Evolutionary conservation across 2,329 filamentous ascomycete genomes (phyloP).

Genomic region (Fusarium mexicanum): DNA sequence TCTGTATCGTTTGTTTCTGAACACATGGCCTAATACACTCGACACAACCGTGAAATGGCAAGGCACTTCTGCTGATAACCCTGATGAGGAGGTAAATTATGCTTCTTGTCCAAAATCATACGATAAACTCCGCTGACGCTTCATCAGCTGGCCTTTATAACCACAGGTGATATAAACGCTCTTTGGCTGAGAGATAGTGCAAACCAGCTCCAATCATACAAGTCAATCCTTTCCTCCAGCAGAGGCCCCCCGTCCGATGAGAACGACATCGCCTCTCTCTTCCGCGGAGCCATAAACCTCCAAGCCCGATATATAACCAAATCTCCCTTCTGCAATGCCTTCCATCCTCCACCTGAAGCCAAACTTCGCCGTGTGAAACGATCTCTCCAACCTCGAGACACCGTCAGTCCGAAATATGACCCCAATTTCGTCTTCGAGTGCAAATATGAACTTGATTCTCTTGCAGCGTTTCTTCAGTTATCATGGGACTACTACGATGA

Average conservation of each 20-base stretch:
- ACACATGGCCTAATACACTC: slow-evolving; percentile 78
- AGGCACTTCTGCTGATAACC: slow-evolving; percentile 65
- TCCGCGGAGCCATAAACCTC: slow-evolving; percentile 79
- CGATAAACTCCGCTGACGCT: neutral
- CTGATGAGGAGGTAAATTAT: slow-evolving; percentile 64
- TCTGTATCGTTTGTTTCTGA: slow-evolving; percentile 75
- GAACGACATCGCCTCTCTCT: slow-evolving; percentile 68
- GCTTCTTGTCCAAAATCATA: neutral
- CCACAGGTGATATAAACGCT: slow-evolving; percentile 89
- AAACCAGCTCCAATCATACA: slow-evolving; percentile 81
- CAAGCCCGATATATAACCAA: slow-evolving; percentile 76
- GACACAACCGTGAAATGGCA: slow-evolving; percentile 78
- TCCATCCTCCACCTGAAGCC: slow-evolving; percentile 85
- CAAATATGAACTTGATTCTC: slow-evolving; percentile 93
- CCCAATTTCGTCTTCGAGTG: slow-evolving; percentile 84
- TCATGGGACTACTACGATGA: slow-evolving; percentile 81
- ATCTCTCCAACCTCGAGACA: slow-evolving; percentile 56
- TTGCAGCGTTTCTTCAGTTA: slow-evolving; percentile 86
- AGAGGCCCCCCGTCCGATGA: slow-evolving; percentile 58
- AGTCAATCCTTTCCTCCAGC: slow-evolving; percentile 65
- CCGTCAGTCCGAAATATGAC: slow-evolving; percentile 71
- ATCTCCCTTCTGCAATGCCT: slow-evolving; percentile 90
- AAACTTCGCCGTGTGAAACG: slow-evolving; percentile 36
- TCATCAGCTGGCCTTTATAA: slow-evolving; percentile 75
- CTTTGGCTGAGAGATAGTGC: slow-evolving; percentile 93